Evolutionary conservation across 768 basidiomycete genomes (phyloP).

Genomic region (Cyclocybe aegerita): DNA sequence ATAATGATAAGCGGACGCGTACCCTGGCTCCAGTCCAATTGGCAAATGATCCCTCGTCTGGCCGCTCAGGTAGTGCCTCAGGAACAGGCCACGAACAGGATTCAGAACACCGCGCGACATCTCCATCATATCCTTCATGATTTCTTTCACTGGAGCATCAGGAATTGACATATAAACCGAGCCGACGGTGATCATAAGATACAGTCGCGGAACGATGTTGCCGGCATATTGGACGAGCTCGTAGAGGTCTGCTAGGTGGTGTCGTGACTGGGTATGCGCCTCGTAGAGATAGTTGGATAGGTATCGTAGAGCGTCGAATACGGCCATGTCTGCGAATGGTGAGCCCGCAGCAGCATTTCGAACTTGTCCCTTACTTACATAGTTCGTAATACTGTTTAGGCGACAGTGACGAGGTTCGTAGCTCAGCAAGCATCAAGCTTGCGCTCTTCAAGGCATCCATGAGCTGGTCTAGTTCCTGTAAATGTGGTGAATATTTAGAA

Average conservation of each 20-base stretch:
- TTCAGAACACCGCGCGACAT: constrained; percentile 98
- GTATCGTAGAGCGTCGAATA: constrained; percentile 94
- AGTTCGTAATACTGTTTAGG: constrained; percentile 99
- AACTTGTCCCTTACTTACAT: constrained; percentile 49
- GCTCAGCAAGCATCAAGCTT: constrained; percentile 94
- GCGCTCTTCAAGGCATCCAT: constrained; percentile 99
- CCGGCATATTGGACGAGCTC: constrained; percentile 99
- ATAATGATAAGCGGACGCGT: constrained; percentile 20
- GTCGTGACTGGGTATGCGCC: constrained; percentile 86
- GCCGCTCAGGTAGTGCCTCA: constrained; percentile 94
- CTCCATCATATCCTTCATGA: constrained; percentile 99
- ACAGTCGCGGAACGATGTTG: constrained; percentile 90
- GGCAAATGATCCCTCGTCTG: constrained; percentile 97
- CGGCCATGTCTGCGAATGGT: constrained; percentile 80
- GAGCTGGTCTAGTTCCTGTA: constrained; percentile 89
- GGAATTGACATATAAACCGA: constrained; percentile 99
- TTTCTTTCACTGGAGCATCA: constrained; percentile 96
- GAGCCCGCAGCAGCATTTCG: constrained; percentile 7
- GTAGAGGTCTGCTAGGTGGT: constrained; percentile 97
- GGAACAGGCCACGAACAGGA: constrained; percentile 93
- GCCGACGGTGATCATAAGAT: constrained; percentile 99
- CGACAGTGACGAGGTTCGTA: constrained; percentile 88
- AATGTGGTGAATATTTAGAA: constrained; percentile 8
- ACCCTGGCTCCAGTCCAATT: constrained; percentile 83
- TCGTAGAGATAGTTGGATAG: constrained; percentile 97